Conservation (phyloP, 208 protist species). For the Lotmaria passim region DNA sequence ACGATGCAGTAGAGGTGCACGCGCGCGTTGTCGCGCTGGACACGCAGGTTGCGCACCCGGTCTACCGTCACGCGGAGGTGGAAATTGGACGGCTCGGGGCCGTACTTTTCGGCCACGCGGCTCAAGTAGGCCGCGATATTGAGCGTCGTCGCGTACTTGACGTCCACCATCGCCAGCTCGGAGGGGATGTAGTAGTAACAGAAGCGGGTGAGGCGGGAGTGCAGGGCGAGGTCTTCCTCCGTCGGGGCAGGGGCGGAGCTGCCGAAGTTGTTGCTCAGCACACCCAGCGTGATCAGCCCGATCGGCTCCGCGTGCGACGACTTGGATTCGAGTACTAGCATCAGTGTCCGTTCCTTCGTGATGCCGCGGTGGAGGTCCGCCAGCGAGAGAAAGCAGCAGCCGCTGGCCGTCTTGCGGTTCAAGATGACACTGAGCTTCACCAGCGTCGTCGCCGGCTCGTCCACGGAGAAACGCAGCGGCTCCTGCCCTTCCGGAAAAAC, state of each 20-base stretch:
- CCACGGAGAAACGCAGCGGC: slow-evolving; percentile 45
- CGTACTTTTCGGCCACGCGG: slow-evolving; percentile 66
- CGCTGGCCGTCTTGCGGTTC: slow-evolving; percentile 45
- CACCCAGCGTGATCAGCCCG: slow-evolving; percentile 68
- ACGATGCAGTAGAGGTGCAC: slow-evolving; percentile 48
- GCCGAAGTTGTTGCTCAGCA: slow-evolving; percentile 60
- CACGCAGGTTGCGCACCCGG: slow-evolving; percentile 42
- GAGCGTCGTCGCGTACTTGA: slow-evolving; percentile 65
- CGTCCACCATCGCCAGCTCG: slow-evolving; percentile 62
- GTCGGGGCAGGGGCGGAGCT: slow-evolving; percentile 43
- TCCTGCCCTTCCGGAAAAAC: slow-evolving; percentile 40
- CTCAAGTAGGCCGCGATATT: slow-evolving; percentile 72
- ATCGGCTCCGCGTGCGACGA: slow-evolving; percentile 42
- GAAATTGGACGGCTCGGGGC: slow-evolving; percentile 75
- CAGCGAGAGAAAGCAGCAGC: slow-evolving; percentile 71
- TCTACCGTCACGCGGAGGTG: slow-evolving; percentile 52
- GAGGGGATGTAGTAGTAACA: slow-evolving; percentile 75
- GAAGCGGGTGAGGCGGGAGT: slow-evolving; percentile 61
- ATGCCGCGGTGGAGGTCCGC: slow-evolving; percentile 58
- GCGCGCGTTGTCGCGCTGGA: slow-evolving; percentile 15
- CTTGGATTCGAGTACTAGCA: slow-evolving; percentile 59
- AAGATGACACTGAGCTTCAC: slow-evolving; percentile 59
- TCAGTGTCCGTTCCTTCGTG: slow-evolving; percentile 60
- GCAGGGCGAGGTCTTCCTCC: slow-evolving; percentile 44
- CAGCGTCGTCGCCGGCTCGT: slow-evolving; percentile 44